Base-by-base conservation (phyloP, 2,329 filamentous ascomycete genomes). In the Zasmidium cellare region DNA sequence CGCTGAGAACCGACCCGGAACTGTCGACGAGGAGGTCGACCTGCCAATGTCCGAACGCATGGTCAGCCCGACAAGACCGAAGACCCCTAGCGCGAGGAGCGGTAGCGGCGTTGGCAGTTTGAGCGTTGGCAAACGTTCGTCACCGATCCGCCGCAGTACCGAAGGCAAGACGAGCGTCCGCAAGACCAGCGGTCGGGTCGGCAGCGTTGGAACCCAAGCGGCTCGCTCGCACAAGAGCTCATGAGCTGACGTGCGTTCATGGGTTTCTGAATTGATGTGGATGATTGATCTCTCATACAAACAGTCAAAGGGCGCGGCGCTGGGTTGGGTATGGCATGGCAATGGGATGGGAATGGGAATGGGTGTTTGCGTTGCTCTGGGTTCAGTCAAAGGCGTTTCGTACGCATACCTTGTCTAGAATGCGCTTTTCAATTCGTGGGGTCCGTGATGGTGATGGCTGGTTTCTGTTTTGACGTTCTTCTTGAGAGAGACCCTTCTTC, bases 151-250 rank as follows among this genome's bases (percentile, higher is more conserved):
- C 53, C 73, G 78, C 59, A 79, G 75, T 68, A 77, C 75, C 2
- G 79, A 80, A 51, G 74, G 72, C 71, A 79, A 79, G 71, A 76
- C 70, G 45, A 77, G 76, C 57, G 79, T 82, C 49, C 72, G 79
- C 45, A 82, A 82, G 71, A 80, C 78, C 16, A 81, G 79, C 57
- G 79, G 79, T 31, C 72, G 79, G 31, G 77, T 82, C 2, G 79
- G 79, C 47, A 80, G 78, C 64, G 69, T 78, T 23, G 63, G 62
- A 20, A 61, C 60, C 12, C 61, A 64, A 47, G 58, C 44, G 22
- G 46, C 62, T 20, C 58, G 64, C 28, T 53, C 55, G 18, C 62
- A 66, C 31, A 64, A 64, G 58, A 62, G 62, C 50, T 66, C 64
- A 16, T 66, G 57, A 60, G 45, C 18, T n/a, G 12, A 9, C 3